These are phyloP conservation scores for Poa pratensis DNA, from an alignment of 176 grass and related monocot genomes.

Conservation along the genomic window DNA sequence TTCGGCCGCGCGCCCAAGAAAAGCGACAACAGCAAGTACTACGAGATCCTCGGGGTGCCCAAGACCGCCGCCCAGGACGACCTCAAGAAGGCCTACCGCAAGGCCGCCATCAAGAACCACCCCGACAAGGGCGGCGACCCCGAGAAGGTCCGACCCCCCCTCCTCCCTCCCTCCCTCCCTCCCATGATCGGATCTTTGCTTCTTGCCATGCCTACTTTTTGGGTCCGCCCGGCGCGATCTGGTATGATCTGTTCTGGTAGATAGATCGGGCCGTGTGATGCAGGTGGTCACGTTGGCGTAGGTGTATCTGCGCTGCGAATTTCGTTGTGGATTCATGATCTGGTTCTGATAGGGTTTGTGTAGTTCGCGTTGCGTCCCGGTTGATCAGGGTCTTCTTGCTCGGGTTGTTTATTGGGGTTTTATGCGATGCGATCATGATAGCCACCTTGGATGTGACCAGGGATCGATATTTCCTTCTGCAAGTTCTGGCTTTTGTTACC, in stretches of 20 bases:
- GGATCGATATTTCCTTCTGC: background rate
- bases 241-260: background rate
- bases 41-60: constrained; percentile 95
- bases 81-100: constrained; percentile 99
- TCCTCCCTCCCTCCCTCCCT: background rate
- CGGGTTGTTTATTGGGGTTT: background rate
- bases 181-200: background rate
- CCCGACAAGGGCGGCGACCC: constrained; percentile 98
- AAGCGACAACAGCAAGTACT: constrained; percentile 98
- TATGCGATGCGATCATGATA: background rate
- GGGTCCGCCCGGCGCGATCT: background rate
- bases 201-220: background rate
- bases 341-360: background rate
- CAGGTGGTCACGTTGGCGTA: background rate
- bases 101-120: constrained; percentile 99
- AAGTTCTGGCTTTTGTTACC: background rate
- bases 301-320: background rate
- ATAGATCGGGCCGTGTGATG: constrained; percentile 13
- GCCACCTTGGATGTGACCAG: background rate
- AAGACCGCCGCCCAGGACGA: constrained; percentile 92
- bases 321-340: constrained; percentile 2
- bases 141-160: constrained; percentile 77
- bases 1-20: constrained; percentile 93
- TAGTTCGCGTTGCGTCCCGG: background rate
- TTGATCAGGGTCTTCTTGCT: background rate